Evolutionary conservation across 1,284 basidiomycete genomes (phyloP), one percentile per base, ranked within the genome.

Genomic region (Ustilago vetiveriae): DNA sequence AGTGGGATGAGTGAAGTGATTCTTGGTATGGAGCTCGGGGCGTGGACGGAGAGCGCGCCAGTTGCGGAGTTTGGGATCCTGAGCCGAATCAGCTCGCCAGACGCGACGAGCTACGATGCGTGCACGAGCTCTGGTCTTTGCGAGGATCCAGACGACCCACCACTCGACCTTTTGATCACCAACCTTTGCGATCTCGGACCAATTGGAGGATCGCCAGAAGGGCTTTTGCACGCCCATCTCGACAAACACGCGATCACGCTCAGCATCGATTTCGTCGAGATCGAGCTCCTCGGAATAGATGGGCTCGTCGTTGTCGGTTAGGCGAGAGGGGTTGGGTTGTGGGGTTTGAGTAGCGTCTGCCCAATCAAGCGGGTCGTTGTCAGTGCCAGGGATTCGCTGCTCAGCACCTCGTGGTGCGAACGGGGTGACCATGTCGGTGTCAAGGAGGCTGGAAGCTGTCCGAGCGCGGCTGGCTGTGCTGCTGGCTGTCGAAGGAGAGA

Each of bases 1-100:
- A 11, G 71, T 67, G 4, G 72, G 72, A 26, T 74, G 72, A 0
- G 56, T 69, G 26, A 74, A 74, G 43, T 74, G 71, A 40, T 74
- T 69, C 37, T 64, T 74, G 33, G 67, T 62, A 33, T 64, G 46
- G 26, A 62, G 53, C 45, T 63, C 58, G 21, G 65, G 55, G 3
- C 55, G 62, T 3, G 67, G 67, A 11, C 57, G 58, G 19, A 73
- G 41, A 1, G 56, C 51, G 19, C 56, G 47, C 67, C 60, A 70
- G 26, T 8, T 45, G 35, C 55, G 44, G 8, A 60, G 53, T 33
- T 49, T 50, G 22, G 52, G 41, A 27, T 60, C 60, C 23, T 33
- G 33, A 7, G 45, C 36, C n/a, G 17, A 46, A 27, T 56, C 67
- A 22, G 60, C 67, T 23, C 35, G 47, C 55, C 56, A 70, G 32